These are phyloP conservation scores for Pyricularia pennisetigena DNA, from an alignment of 2,329 filamentous ascomycete genomes.

Conservation along the genomic window DNA sequence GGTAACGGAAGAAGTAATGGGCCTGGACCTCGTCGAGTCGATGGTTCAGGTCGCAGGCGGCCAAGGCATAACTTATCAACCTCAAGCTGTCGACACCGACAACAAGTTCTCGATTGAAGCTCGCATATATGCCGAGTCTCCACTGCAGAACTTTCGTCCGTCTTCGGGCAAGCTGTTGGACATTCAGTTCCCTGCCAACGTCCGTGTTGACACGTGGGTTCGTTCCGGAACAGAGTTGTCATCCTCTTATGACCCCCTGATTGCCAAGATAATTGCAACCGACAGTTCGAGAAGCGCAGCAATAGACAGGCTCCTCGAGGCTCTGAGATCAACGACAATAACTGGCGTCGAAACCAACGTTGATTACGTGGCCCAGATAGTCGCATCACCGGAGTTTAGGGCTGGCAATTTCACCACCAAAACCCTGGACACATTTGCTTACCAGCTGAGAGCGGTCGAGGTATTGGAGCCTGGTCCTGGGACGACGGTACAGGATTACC, in stretches of 20 bases:
- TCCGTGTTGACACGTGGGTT: constrained; percentile 60
- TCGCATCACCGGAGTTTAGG: constrained; percentile 17
- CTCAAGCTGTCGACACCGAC: neutral
- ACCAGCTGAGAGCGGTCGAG: constrained; percentile 20
- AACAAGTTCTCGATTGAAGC: constrained; percentile 52
- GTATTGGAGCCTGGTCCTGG: neutral
- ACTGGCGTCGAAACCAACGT: constrained; percentile 19
- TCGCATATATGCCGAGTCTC: constrained; percentile 65
- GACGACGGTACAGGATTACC: constrained; percentile 19
- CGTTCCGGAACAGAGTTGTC: constrained; percentile 35
- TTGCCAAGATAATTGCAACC: neutral
- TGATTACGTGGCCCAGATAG: constrained; percentile 20
- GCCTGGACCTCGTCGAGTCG: constrained; percentile 25
- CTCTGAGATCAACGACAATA: neutral
- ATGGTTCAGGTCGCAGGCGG: constrained; percentile 31
- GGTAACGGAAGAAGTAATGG: constrained; percentile 27
- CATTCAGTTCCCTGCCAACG: constrained; percentile 40
- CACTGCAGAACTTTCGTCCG: constrained; percentile 53
- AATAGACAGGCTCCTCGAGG: neutral
- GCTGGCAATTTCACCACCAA: constrained; percentile 22
- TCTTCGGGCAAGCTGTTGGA: constrained; percentile 36
- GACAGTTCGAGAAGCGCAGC: neutral
- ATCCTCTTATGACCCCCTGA: neutral
- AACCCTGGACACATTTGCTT: constrained; percentile 20
- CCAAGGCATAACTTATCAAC: constrained; percentile 17